Conservation (phyloP, 1,139 yeast species). For the Candida sanyaensis region DNA sequence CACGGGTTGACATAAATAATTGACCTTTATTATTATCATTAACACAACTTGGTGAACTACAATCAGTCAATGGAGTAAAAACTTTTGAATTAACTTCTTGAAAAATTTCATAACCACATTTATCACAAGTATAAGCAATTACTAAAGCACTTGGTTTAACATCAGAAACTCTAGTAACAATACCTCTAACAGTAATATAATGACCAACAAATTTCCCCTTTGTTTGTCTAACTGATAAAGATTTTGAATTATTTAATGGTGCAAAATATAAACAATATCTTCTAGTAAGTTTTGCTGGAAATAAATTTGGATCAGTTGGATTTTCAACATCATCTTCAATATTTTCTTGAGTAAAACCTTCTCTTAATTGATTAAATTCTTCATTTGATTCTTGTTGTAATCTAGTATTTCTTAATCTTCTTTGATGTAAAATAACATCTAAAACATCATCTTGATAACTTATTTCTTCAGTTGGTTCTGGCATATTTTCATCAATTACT, state of each 20-base stretch:
- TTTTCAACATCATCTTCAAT: conserved; percentile 17
- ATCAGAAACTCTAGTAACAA: conserved; percentile 92
- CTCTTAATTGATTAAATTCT: conserved; percentile 44
- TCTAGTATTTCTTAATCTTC: conserved; percentile 78
- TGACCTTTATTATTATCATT: conserved; percentile 86
- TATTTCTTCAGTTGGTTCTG: conserved; percentile 75
- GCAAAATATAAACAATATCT: conserved; percentile 85
- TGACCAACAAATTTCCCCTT: conserved; percentile 84
- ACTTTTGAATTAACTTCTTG: conserved; percentile 88
- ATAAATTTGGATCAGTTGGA: conserved; percentile 36
- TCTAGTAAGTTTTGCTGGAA: conserved; percentile 85
- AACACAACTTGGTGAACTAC: conserved; percentile 79
- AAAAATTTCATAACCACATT: conserved; percentile 95
- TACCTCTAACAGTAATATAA: conserved; percentile 88
- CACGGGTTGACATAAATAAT: conserved; percentile 90
- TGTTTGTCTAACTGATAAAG: conserved; percentile 86
- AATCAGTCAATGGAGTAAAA: conserved; percentile 82
- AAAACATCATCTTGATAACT: conserved; percentile 86
- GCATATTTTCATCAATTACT: conserved; percentile 80
- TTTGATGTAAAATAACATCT: conserved; percentile 89
- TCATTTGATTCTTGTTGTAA: conserved; percentile 66
- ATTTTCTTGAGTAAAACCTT: conserved; percentile 27
- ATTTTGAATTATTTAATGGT: conserved; percentile 55
- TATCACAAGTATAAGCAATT: conserved; percentile 95
- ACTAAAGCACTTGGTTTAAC: conserved; percentile 92